Conservation (phyloP, 2,329 filamentous ascomycete species). For the Beauveria pseudobassiana region DNA sequence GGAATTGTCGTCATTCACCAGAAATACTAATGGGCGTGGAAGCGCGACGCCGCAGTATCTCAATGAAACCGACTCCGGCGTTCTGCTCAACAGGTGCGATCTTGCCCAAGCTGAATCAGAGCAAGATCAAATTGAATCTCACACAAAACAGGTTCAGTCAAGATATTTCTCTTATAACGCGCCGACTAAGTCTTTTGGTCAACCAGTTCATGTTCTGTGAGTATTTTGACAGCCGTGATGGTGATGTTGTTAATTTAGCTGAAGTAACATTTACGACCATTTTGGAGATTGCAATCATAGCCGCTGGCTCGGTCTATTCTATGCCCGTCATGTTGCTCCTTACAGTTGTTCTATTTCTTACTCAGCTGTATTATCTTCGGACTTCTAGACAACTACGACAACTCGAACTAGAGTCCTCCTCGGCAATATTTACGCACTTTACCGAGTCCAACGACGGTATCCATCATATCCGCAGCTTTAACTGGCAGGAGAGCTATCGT, state of each 20-base stretch:
- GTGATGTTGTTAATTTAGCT: too few species aligned
- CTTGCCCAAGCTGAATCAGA: not conserved
- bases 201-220: not conserved
- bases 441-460: constrained; percentile 26
- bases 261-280: not conserved
- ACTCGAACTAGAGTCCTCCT: constrained; percentile 44
- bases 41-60: not conserved
- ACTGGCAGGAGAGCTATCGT: constrained; percentile 23
- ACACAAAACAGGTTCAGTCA: not conserved
- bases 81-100: not conserved
- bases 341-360: constrained; percentile 7
- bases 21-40: not conserved
- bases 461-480: constrained; percentile 19
- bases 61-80: not conserved
- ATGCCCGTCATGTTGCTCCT: constrained; percentile 31
- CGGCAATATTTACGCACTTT: constrained; percentile 34
- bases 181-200: not conserved
- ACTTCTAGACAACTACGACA: constrained; percentile 48
- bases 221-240: too few species aligned
- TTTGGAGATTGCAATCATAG: constrained; percentile 24
- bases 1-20: not conserved
- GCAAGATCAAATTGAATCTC: not conserved
- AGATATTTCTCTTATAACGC: constrained; percentile 1
- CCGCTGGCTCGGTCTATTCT: not conserved
- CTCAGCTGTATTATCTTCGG: constrained; percentile 27